Evolutionary conservation across 2,329 filamentous ascomycete species (phyloP), one percentile per base, ranked within the genome.

Genomic region (Shiraia sp.): DNA sequence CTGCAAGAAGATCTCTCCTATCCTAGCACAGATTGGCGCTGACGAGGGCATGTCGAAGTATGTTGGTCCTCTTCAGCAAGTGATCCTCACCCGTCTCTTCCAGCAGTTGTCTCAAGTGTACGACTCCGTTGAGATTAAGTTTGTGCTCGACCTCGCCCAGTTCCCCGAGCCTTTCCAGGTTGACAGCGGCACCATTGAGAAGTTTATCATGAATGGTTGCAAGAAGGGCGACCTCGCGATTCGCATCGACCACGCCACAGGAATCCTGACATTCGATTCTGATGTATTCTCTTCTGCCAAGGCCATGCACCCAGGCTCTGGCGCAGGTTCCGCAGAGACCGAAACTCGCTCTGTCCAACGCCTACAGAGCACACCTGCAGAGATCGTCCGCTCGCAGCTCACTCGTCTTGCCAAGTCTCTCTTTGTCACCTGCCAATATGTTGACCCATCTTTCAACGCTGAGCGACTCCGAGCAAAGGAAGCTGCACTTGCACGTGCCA

Each of bases 151-250:
- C 63, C 86, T 99, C 40, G 93, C 93, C 50, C 82, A 93, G 66
- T 99, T 99, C 80, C 93, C 93, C 8, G 91, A 95, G 69, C 90
- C 93, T 29, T 97, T 95, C 81, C 87, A 96, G 74, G 90, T 97
- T 56, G 87, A 82, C 51, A 85, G 88, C 39, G 84, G 86, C 55
- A 95, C 89, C 49, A 95, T 99, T 56, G 93, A 99, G 79, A 99
- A 97, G 77, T 99, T 99, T 79, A 97, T 99, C 79, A 99, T 99
- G 93, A 99, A 99, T 73, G 93, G 93, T 52, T 97, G 95, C 82
- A 99, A 99, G 84, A 99, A 99, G 82, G 93, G 93, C 42, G 93
- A 99, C 62, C 81, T 99, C 32, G 88, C 93, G 39, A 95, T 99
- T 61, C 90, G 93, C 49, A 90, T 97, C 73, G 89, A 97, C 68